Evolutionary conservation across 192 early-diverging fungal genomes (phyloP).

Genomic region (Ambispora gerdemannii): DNA sequence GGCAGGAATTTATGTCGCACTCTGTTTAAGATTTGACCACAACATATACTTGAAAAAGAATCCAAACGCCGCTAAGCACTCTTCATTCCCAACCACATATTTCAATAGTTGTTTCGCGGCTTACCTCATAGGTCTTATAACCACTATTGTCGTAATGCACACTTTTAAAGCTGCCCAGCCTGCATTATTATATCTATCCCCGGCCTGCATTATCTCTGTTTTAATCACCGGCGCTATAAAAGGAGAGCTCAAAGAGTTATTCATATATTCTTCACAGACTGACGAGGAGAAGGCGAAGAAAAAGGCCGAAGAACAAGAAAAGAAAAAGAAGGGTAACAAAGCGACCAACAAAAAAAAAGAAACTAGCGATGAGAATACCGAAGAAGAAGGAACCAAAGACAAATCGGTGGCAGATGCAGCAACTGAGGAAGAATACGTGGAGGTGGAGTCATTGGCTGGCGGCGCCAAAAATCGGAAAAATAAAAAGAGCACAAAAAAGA

Average conservation of each 20-base stretch:
- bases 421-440: conserved; percentile 19
- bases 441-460: neutral
- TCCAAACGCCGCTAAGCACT: conserved; percentile 51
- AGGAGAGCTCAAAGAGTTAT: conserved; percentile 65
- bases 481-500: conserved; percentile 19
- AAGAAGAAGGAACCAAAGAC: neutral
- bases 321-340: conserved; percentile 38
- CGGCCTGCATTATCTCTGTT: conserved; percentile 89
- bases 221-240: conserved; percentile 60
- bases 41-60: conserved; percentile 62
- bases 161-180: conserved; percentile 95
- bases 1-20: conserved; percentile 82
- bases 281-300: conserved; percentile 49
- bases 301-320: conserved; percentile 33
- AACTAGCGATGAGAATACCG: neutral
- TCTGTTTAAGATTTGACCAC: conserved; percentile 88
- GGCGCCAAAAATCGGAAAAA: conserved; percentile 6
- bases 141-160: conserved; percentile 93
- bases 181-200: conserved; percentile 93
- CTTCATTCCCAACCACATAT: conserved; percentile 80
- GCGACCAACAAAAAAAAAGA: neutral
- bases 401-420: neutral
- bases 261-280: conserved; percentile 61
- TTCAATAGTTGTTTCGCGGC: conserved; percentile 78
- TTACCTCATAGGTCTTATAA: conserved; percentile 80